Evolutionary conservation across 306 rosid genomes (phyloP).

Genomic region (Nissolia schottii): DNA sequence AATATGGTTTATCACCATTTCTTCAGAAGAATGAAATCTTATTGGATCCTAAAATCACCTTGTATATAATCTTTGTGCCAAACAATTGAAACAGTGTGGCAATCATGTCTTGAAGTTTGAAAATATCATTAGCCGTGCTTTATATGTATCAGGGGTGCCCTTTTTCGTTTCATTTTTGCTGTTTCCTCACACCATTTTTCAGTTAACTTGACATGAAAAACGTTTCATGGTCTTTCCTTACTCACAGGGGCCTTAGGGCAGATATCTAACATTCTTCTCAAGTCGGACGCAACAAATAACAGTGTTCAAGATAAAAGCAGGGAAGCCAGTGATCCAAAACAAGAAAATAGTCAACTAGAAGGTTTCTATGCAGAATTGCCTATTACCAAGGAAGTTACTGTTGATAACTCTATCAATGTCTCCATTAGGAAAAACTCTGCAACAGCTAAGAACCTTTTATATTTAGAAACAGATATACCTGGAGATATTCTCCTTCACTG

Average conservation of each 20-base stretch:
- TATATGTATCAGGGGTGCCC: not conserved
- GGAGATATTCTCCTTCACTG: conserved; percentile 77
- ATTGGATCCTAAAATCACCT: not conserved
- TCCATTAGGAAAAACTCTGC: conserved; percentile 58
- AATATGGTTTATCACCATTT: conserved; percentile 8
- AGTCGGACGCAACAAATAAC: conserved; percentile 35
- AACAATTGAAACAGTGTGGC: not conserved
- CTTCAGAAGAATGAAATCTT: conserved; percentile 17
- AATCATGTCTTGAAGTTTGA: conserved; percentile 14
- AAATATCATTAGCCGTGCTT: conserved; percentile 4
- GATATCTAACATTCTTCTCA: conserved; percentile 49
- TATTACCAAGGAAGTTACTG: conserved; percentile 49
- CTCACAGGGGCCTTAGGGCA: conserved; percentile 59
- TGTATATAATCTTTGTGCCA: not conserved
- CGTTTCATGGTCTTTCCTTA: conserved; percentile 23
- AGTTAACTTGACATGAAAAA: conserved; percentile 30
- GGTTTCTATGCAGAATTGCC: conserved; percentile 72
- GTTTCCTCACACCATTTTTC: conserved; percentile 16
- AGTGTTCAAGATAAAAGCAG: conserved; percentile 34
- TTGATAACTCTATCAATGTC: conserved; percentile 51
- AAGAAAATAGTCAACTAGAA: conserved; percentile 44
- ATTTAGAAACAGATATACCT: conserved; percentile 71
- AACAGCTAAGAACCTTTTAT: conserved; percentile 54
- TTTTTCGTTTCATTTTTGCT: not conserved
- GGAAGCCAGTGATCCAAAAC: conserved; percentile 33